Evolutionary conservation across 305 asterid species (phyloP), one percentile per base, ranked within the genome.

Genomic region (Fraxinus latifolia): DNA sequence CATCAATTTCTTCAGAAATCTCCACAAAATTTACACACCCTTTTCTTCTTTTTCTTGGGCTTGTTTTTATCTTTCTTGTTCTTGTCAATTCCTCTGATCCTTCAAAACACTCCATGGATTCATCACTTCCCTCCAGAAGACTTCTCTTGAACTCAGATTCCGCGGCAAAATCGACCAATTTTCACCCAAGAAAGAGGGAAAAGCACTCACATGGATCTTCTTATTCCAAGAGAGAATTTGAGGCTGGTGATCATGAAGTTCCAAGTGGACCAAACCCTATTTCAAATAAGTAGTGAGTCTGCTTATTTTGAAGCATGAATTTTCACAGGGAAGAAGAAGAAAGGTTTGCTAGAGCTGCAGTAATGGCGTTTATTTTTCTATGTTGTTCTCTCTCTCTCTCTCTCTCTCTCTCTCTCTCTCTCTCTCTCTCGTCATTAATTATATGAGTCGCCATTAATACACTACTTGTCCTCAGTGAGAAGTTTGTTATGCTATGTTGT

Each of bases 191-290:
- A 36, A 82, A 58, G 74, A 82, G 50, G 23, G 55, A 8, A 1
- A 84, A 23, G 32, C 31, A 55, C 55, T 44, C 79, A 7, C 39
- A 25, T 76, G 79, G 34, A 76, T 76, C 19, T 21, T 78, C 78
- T 1, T 71, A 65, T 47, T 7, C 82, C 6, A 81, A 75, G 83
- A 32, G 86, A 60, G 33, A 73, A 84, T 89, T 90, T 60, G 84
- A 82, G 77, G 90, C 82, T n/a, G 80, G 86, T 36, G 81, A 85
- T 79, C 92, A 90, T 77, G 92, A 90, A 80, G 92, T 90, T 73
- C 92, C 92, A 0, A 88, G 91, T 68, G 92, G 92, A 62, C 91
- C 92, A 82, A 90, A 90, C 89, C 92, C 92, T 85, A 83, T 85
- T 82, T 76, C 86, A 50, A 88, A 88, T 81, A 84, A 88, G 87